Conservation (phyloP, 2,329 filamentous ascomycete species). For the Phialocephala sp. region DNA sequence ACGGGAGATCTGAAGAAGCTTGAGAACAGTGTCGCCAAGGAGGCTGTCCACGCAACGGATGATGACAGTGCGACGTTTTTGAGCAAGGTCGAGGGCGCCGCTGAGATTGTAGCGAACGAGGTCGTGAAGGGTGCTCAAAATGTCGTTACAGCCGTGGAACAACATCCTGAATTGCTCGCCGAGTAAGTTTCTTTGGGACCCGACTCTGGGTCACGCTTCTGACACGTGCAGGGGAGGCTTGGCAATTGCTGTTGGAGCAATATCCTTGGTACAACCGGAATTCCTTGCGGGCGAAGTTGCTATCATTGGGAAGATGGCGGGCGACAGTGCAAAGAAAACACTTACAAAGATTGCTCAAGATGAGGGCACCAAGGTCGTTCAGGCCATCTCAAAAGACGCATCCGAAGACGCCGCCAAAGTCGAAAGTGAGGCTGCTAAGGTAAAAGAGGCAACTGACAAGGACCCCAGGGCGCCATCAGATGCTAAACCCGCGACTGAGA, state of each 20-base stretch:
- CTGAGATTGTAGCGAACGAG: slow-evolving; percentile 31
- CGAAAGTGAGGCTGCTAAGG: slow-evolving; percentile 2
- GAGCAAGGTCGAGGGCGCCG: slow-evolving; percentile 29
- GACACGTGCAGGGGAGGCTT: slow-evolving; percentile 31
- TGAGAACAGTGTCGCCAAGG: slow-evolving; percentile 27
- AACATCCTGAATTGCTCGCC: slow-evolving; percentile 37
- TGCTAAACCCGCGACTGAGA: neutral
- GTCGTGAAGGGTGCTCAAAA: slow-evolving; percentile 31
- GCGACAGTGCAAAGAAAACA: slow-evolving; percentile 30
- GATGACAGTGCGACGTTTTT: slow-evolving; percentile 23
- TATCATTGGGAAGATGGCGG: slow-evolving; percentile 37
- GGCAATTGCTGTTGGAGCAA: slow-evolving; percentile 35
- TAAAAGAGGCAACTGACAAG: neutral
- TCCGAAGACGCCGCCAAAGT: slow-evolving; percentile 23
- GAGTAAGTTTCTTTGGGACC: slow-evolving; percentile 29
- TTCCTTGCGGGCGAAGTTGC: slow-evolving; percentile 35
- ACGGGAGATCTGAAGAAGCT: slow-evolving; percentile 31
- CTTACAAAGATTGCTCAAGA: slow-evolving; percentile 31
- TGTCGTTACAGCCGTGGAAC: slow-evolving; percentile 31
- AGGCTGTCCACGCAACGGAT: slow-evolving; percentile 27
- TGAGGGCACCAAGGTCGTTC: slow-evolving; percentile 31
- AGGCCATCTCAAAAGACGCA: slow-evolving; percentile 33
- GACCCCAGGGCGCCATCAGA: neutral
- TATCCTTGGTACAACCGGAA: slow-evolving; percentile 36
- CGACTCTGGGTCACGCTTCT: neutral